Conservation (phyloP, 495 filamentous ascomycete species). For the Rhizodiscina lignyota region DNA sequence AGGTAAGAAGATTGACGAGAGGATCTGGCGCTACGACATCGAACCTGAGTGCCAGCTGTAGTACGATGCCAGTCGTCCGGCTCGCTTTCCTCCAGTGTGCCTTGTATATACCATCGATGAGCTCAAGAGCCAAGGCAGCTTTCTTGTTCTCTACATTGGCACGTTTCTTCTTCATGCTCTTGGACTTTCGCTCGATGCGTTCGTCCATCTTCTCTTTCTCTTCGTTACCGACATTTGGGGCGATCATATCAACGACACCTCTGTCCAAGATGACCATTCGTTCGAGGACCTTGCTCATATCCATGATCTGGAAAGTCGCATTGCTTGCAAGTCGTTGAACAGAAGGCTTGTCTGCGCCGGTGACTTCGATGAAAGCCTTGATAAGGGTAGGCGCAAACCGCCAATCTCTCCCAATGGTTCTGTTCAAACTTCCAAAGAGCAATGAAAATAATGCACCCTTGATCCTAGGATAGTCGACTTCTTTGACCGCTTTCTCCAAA, state of each 20-base stretch:
- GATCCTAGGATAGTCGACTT: constrained; percentile 71
- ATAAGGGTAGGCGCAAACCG: constrained; percentile 76
- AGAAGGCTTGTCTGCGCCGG: constrained; percentile 78
- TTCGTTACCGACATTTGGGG: constrained; percentile 11
- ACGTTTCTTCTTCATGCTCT: constrained; percentile 56
- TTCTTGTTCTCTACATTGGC: constrained; percentile 68
- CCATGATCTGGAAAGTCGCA: constrained; percentile 72
- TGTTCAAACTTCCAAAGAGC: constrained; percentile 75
- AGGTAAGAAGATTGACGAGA: constrained; percentile 69
- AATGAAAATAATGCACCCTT: constrained; percentile 88
- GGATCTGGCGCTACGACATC: constrained; percentile 66
- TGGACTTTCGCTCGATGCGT: constrained; percentile 47
- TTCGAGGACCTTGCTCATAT: constrained; percentile 74
- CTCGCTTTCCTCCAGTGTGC: constrained; percentile 95
- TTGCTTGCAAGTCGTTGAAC: constrained; percentile 78
- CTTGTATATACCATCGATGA: constrained; percentile 56
- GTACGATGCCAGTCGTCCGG: constrained; percentile 71
- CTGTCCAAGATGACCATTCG: constrained; percentile 75
- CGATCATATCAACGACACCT: constrained; percentile 52
- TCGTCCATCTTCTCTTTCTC: constrained; percentile 38
- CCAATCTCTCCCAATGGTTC: constrained; percentile 79
- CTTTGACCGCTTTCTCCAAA: constrained; percentile 65
- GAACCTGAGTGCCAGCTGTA: constrained; percentile 77
- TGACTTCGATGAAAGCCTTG: constrained; percentile 74
- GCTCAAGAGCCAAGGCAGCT: constrained; percentile 56